These are phyloP conservation scores for Dendrocalamus latiflorus DNA, from an alignment of 202 grass and related monocot genomes.

Conservation along the genomic window DNA sequence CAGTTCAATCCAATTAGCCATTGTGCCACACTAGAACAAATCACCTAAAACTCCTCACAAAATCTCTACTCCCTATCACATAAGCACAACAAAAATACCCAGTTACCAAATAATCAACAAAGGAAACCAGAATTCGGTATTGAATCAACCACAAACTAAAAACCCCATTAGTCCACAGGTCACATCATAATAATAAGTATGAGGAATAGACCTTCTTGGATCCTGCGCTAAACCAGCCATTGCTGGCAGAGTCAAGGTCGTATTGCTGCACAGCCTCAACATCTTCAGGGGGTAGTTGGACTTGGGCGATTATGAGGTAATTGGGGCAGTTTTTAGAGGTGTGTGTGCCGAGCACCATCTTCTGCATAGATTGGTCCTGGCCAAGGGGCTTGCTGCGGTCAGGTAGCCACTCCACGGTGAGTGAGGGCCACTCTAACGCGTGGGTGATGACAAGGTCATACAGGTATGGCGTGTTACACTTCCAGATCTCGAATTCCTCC, in stretches of 20 bases:
- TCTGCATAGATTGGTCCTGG: conserved; percentile 56
- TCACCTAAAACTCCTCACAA: background rate
- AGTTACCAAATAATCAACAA: background rate
- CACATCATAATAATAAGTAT: background rate
- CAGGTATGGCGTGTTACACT: conserved; percentile 43
- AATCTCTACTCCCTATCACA: background rate
- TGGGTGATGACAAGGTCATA: conserved; percentile 60
- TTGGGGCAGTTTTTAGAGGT: conserved; percentile 37
- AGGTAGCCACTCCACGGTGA: conserved; percentile 56
- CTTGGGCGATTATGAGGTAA: conserved; percentile 50
- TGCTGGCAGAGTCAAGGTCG: conserved; percentile 29
- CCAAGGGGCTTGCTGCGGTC: conserved; percentile 2
- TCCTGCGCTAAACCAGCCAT: conserved; percentile 30
- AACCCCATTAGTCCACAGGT: background rate
- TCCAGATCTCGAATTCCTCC: background rate
- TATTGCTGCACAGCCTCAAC: conserved; percentile 46
- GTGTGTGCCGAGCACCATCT: conserved; percentile 63
- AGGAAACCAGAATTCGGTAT: background rate
- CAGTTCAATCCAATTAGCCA: background rate
- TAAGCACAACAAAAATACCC: background rate
- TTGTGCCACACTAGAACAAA: background rate
- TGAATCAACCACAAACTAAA: background rate
- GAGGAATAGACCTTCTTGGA: conserved; percentile 41
- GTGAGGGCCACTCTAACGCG: conserved; percentile 54
- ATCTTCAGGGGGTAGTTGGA: conserved; percentile 46